Conservation (phyloP, 2,329 filamentous ascomycete genomes). For the Alternaria sp. region DNA sequence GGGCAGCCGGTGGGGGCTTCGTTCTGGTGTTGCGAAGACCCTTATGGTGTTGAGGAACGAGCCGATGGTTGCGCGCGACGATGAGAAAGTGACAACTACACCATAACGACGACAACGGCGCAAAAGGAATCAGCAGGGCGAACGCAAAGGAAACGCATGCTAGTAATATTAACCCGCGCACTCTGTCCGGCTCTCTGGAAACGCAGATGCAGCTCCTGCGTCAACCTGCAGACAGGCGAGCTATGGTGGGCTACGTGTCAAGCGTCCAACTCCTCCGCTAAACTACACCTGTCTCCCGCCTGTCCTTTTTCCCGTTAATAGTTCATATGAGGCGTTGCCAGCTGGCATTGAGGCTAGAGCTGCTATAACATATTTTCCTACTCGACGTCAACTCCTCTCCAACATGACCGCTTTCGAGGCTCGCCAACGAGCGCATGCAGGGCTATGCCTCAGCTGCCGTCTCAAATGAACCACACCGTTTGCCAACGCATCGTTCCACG, state of each 20-base stretch:
- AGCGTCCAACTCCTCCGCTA: slow-evolving; percentile 47
- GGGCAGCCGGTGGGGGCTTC: slow-evolving; percentile 17
- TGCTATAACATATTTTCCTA: slow-evolving; percentile 31
- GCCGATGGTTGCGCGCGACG: slow-evolving; percentile 32
- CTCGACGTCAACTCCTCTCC: slow-evolving; percentile 31
- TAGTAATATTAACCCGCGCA: slow-evolving; percentile 48
- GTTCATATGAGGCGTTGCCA: slow-evolving; percentile 48
- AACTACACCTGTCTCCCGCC: slow-evolving; percentile 44
- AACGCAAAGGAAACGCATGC: slow-evolving; percentile 35
- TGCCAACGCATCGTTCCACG: slow-evolving; percentile 39
- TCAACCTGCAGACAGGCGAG: slow-evolving; percentile 52
- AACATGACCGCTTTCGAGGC: slow-evolving; percentile 25
- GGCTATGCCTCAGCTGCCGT: slow-evolving; percentile 34
- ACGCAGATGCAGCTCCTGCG: slow-evolving; percentile 52
- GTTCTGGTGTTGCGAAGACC: slow-evolving; percentile 25
- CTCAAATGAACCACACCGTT: slow-evolving; percentile 29
- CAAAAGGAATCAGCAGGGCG: slow-evolving; percentile 39
- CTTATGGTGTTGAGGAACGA: slow-evolving; percentile 33
- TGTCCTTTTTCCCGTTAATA: slow-evolving; percentile 38
- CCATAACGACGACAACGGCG: slow-evolving; percentile 20
- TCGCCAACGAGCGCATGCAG: slow-evolving; percentile 33
- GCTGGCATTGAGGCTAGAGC: slow-evolving; percentile 46
- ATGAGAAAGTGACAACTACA: slow-evolving; percentile 15
- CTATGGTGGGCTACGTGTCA: slow-evolving; percentile 49
- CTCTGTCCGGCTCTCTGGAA: slow-evolving; percentile 46